phyloP scores from a whole-genome alignment of 1,139 yeast species.

The Yamadazyma buinensis region DNA sequence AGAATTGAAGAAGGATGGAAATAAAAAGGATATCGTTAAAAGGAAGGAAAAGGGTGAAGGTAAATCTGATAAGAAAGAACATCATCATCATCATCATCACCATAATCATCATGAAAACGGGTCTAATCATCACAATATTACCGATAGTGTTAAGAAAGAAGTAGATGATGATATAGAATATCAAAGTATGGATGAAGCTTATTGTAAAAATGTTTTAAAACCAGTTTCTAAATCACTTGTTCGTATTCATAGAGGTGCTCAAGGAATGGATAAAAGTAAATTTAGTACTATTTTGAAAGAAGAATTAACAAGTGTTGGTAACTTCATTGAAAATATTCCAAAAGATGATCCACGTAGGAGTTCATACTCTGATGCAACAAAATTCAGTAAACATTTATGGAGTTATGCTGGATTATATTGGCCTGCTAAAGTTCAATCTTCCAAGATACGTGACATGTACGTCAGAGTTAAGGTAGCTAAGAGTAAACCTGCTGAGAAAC shows the following conservation, averaged over 20 bases:
- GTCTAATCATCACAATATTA: too few relatives aligned
- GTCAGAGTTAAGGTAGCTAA: slow-evolving; percentile 44
- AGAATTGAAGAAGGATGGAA: neutral
- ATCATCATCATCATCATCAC: too few relatives aligned
- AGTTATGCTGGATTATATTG: slow-evolving; percentile 85
- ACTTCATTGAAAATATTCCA: slow-evolving; percentile 41
- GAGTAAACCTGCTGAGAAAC: too few relatives aligned
- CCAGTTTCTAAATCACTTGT: slow-evolving; percentile 75
- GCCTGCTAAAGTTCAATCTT: slow-evolving; percentile 89
- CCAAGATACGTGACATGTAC: slow-evolving; percentile 82
- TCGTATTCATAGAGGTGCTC: slow-evolving; percentile 72
- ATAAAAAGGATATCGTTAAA: slow-evolving; percentile 5
- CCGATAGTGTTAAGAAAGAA: slow-evolving; percentile 12
- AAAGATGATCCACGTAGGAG: slow-evolving; percentile 1
- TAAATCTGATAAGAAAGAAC: too few relatives aligned
- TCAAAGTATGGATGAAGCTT: slow-evolving; percentile 76
- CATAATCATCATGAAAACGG: slow-evolving; percentile 2
- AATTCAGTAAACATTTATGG: slow-evolving; percentile 74
- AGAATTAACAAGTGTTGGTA: slow-evolving; percentile 79
- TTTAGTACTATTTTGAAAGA: slow-evolving; percentile 76
- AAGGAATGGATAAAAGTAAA: slow-evolving; percentile 78
- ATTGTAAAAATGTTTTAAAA: slow-evolving; percentile 61
- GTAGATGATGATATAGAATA: slow-evolving; percentile 49
- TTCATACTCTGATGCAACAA: slow-evolving; percentile 15
- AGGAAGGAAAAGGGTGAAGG: slow-evolving; percentile 1